Evolutionary conservation across 495 filamentous ascomycete species (phyloP).

Genomic region (Penicillium lagena): DNA sequence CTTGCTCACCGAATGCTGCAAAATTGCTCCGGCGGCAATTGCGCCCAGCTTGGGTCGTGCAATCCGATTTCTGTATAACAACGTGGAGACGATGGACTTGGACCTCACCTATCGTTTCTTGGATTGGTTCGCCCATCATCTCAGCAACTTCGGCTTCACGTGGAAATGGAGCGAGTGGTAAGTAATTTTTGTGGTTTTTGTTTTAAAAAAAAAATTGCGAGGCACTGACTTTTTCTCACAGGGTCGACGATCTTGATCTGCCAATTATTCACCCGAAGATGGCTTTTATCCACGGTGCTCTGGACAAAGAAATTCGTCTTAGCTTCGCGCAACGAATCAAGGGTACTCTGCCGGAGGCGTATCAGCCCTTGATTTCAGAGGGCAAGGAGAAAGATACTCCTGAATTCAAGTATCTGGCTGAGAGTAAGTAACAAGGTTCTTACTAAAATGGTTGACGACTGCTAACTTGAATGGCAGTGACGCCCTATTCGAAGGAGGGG

Average conservation of each 20-base stretch:
- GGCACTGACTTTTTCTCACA: constrained; percentile 17
- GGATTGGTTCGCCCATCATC: constrained; percentile 96
- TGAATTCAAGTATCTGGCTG: constrained; percentile 82
- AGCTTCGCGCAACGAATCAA: constrained; percentile 96
- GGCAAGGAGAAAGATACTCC: constrained; percentile 91
- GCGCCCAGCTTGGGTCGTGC: constrained; percentile 92
- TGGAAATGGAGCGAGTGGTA: constrained; percentile 99
- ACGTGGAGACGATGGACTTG: constrained; percentile 72
- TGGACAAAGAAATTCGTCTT: constrained; percentile 96
- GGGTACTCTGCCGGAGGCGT: constrained; percentile 82
- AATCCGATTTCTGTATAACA: constrained; percentile 84
- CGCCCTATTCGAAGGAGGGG: constrained; percentile 75
- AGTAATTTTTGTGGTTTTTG: constrained; percentile 9
- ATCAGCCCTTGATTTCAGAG: constrained; percentile 72
- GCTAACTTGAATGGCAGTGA: constrained; percentile 42
- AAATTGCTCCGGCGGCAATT: constrained; percentile 89
- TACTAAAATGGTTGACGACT: not conserved
- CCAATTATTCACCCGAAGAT: constrained; percentile 77
- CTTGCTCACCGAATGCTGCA: constrained; percentile 89
- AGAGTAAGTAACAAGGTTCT: constrained; percentile 48
- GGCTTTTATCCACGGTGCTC: constrained; percentile 79
- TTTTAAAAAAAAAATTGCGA: not conserved
- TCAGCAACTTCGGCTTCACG: constrained; percentile 98
- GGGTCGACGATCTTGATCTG: constrained; percentile 76
- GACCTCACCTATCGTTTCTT: constrained; percentile 84